Base-by-base conservation (phyloP, 2,329 filamentous ascomycete genomes). In the Podosphaera xanthii region DNA sequence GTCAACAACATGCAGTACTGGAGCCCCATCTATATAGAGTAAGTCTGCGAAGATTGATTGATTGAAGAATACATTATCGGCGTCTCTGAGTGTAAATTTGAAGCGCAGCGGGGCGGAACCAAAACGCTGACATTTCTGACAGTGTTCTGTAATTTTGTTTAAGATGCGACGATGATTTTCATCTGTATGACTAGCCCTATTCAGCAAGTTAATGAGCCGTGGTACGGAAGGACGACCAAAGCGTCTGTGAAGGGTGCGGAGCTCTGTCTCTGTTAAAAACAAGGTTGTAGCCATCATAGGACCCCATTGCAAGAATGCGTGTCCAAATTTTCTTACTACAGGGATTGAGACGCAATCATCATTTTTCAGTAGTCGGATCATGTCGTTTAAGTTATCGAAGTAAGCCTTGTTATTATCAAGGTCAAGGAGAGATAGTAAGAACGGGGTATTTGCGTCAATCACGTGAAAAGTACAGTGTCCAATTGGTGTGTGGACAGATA, bases 41-140 rank as follows among this genome's bases (percentile, higher is more conserved):
- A 59, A 34, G 50, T 61, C 42, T 8, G 59, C 53, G 12, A 61
- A 38, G 4, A 61, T 35, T 22, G 59, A 42, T 10, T 58, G 46
- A 42, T 60, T 60, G 34, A 60, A 60, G 2, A 56, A 1, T 9
- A 49, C 42, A 49, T 50, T 48, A 54, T 57, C 54, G 10, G 36
- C 5, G 52, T 54, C 2, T 33, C 48, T n/a, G 36, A 59, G 48
- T 49, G 44, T 54, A n/a, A 59, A 53, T 36, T 59, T 59, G 35
- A 59, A 59, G 14, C 48, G 33, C 9, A 36, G 8, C 2, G 57
- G 44, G 22, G 54, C 54, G 8, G 36, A 44, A 14, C 8, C n/a
- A 33, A 31, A 33, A 42, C 36, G n/a, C 30, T 57, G 54, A 34
- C 5, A 57, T 44, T 57, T 42, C 36, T 57, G 35, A 44, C 38